These are phyloP conservation scores for Zygosaccharomyces pseudorouxii DNA, from an alignment of 805 yeast genomes.

Conservation along the genomic window DNA sequence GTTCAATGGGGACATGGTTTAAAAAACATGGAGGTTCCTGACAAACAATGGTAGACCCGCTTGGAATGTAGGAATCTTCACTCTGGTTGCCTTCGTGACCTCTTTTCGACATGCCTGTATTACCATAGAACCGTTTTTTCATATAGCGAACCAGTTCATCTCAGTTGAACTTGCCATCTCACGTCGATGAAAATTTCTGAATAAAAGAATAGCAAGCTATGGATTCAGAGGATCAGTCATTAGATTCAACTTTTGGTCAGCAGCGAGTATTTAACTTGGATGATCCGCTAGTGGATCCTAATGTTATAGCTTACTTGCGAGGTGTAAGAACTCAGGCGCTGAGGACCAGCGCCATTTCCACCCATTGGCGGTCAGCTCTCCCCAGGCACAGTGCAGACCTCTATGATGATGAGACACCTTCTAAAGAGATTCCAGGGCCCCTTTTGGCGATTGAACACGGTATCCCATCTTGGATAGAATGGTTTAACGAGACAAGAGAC, in stretches of 20 bases:
- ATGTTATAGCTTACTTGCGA: constrained; percentile 23
- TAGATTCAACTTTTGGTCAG: constrained; percentile 33
- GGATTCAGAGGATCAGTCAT: constrained; percentile 8
- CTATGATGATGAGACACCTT: constrained; percentile 22
- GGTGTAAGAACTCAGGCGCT: constrained; percentile 31
- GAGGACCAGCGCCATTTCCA: constrained; percentile 16
- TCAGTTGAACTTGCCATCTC: neutral
- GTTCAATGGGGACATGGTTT: constrained; percentile 14
- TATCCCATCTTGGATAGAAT: constrained; percentile 10
- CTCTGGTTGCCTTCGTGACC: neutral
- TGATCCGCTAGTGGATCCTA: constrained; percentile 26
- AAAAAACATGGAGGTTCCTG: constrained; percentile 18
- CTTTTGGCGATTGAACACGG: constrained; percentile 6
- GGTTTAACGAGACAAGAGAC: constrained; percentile 15
- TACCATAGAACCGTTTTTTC: neutral
- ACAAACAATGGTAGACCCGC: constrained; percentile 8
- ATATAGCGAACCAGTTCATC: neutral
- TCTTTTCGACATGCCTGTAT: constrained; percentile 1
- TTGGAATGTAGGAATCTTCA: neutral
- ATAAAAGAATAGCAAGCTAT: neutral
- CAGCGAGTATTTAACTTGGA: constrained; percentile 25
- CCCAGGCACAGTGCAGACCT: constrained; percentile 19
- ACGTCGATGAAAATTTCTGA: neutral
- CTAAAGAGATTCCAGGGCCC: neutral
- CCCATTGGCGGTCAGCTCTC: neutral